A percentile compares a stretch with the other conserved stretches of the same genome.
These are phyloP conservation scores for Brachypodium distachyon DNA, from an alignment of 202 grass and related monocot genomes.

Conservation along the genomic window DNA sequence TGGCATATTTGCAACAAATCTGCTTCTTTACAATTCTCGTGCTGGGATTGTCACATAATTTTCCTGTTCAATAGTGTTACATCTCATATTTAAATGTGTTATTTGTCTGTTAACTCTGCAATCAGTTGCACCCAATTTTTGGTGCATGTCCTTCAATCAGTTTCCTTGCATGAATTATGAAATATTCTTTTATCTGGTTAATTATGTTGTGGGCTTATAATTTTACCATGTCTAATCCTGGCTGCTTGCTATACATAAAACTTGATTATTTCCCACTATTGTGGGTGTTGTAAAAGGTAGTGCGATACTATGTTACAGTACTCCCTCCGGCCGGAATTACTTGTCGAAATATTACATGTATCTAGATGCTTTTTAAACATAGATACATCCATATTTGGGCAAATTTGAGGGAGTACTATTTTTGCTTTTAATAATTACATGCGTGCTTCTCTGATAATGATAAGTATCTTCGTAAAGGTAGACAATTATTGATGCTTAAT, in stretches of 20 bases:
- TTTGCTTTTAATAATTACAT: background rate
- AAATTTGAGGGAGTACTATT: too few species aligned
- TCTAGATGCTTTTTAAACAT: too few species aligned
- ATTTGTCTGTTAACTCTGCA: background rate
- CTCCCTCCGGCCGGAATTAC: too few species aligned
- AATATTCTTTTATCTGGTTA: background rate
- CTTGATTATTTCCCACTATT: background rate
- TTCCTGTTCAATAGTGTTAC: background rate
- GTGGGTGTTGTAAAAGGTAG: background rate
- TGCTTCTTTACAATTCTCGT: background rate
- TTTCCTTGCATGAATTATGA: slow-evolving; percentile 1
- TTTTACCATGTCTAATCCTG: background rate
- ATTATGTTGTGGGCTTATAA: background rate
- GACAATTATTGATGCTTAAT: background rate
- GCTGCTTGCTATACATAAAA: background rate
- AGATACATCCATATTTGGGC: too few species aligned
- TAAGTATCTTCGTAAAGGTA: background rate
- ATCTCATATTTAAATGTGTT: background rate
- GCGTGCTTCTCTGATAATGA: background rate
- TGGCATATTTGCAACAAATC: background rate
- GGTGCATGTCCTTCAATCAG: background rate
- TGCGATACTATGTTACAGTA: background rate
- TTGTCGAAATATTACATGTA: too few species aligned
- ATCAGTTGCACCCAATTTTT: background rate
- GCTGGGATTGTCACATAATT: background rate